These are phyloP conservation scores for Cordyceps sp. DNA, from an alignment of 2,329 filamentous ascomycete species.

Conservation along the genomic window DNA sequence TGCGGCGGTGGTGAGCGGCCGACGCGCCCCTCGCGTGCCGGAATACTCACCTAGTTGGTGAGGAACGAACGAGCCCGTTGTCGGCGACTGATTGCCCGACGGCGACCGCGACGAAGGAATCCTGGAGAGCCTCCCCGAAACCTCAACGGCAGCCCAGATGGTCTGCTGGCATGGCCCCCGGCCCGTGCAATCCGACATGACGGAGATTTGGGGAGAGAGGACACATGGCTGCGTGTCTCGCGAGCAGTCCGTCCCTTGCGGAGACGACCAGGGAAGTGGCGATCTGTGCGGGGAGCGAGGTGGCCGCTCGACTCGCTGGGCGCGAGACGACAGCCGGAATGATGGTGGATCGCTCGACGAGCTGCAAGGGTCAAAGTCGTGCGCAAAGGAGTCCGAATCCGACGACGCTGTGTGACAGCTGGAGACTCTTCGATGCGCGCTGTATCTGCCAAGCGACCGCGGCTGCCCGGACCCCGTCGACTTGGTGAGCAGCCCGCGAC, in stretches of 20 bases:
- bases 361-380: neutral
- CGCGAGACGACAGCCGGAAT: neutral
- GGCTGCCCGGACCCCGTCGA: neutral
- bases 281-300: neutral
- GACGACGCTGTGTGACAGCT: neutral
- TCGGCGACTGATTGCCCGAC: neutral
- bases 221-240: too few species aligned
- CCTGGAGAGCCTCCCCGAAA: conserved; percentile 22
- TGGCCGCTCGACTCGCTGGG: neutral
- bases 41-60: conserved; percentile 7
- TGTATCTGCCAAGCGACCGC: neutral
- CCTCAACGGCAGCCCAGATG: conserved; percentile 33
- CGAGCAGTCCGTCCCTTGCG: too few species aligned
- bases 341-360: neutral
- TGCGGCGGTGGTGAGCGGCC: conserved; percentile 6
- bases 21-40: too few species aligned
- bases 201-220: conserved; percentile 23
- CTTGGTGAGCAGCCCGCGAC: conserved; percentile 4
- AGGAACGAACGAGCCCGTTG: conserved; percentile 4
- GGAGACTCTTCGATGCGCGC: neutral
- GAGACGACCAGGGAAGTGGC: too few species aligned
- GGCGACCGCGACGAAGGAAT: conserved; percentile 3
- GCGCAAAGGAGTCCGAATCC: neutral
- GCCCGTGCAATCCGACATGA: conserved; percentile 23
- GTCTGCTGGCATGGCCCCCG: conserved; percentile 15